Base-by-base conservation (phyloP, 2,329 filamentous ascomycete genomes). In the Hypoxylon sp. region DNA sequence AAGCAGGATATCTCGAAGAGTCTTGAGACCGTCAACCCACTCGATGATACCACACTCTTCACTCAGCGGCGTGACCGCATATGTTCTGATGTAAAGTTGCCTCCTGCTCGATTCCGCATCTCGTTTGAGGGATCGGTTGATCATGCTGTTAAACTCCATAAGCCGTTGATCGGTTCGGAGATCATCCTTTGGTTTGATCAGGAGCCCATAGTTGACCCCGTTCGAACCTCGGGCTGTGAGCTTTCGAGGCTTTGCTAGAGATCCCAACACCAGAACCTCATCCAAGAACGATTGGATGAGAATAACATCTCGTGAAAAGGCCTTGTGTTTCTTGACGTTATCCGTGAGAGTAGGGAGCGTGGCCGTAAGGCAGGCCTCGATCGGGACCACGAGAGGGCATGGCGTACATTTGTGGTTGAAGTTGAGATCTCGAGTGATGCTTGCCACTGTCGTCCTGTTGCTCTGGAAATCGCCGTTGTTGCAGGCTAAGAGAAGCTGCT, bases 121-220 rank as follows among this genome's bases (percentile, higher is more conserved):
- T 66, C 92, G 89, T 76, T 97, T 97, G 60, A 99, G 81, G 2
- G 95, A 93, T 63, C 96, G 87, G 77, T 99, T 99, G 82, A 99
- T 98, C 87, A 98, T 96, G 46, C 91, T 89, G 77, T 98, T 99
- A 83, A 99, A 99, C 76, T 99, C 96, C 94, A 99, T 99, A 18
- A 99, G 88, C 53, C 96, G 93, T 78, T 98, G 95, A 74, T 99
- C 96, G 70, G 97, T 99, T 52, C 96, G 91, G 22, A 99, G 86
- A 77, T 99, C 96, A 76, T 99, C 96, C 78, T 98, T 98, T 7
- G 96, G 96, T 75, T 99, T 99, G 82, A 97, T 96, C 59, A 99
- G 85, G 6, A 99, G 87, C 69, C 93, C 92, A 77, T 99, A 99
- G 16, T 86, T 85, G 62, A 91, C 91, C 6, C 96, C 96, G 78